Percentiles rank a stretch among this genome's conserved stretches.
These are phyloP conservation scores for Fusarium odoratissimum DNA, from an alignment of 2,329 filamentous ascomycete species.

Conservation along the genomic window DNA sequence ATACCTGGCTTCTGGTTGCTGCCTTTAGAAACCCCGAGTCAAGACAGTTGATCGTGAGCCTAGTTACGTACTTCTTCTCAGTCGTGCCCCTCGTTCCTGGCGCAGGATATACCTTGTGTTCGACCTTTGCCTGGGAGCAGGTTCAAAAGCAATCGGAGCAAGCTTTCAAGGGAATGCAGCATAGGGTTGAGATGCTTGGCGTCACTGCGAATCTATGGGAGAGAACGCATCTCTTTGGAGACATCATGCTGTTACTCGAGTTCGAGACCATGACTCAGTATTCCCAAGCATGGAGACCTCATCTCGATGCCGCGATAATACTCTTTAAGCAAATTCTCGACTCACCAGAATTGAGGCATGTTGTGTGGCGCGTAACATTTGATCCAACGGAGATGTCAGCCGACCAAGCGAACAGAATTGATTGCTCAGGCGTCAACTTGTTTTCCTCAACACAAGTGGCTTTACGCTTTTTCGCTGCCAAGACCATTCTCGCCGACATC, in stretches of 20 bases:
- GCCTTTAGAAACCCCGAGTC: slow-evolving; percentile 61
- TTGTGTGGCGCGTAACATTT: background rate
- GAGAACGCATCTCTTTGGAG: background rate
- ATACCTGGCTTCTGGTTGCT: slow-evolving; percentile 64
- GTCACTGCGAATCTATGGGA: background rate
- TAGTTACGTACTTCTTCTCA: slow-evolving; percentile 21
- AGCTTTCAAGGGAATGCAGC: slow-evolving; percentile 5
- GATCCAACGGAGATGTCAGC: background rate
- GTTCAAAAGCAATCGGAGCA: background rate
- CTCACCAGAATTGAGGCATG: background rate
- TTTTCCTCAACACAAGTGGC: slow-evolving; percentile 48
- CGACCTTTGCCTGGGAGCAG: slow-evolving; percentile 1
- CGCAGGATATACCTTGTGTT: background rate
- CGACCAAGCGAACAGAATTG: background rate
- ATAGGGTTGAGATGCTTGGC: background rate
- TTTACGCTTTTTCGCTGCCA: slow-evolving; percentile 51
- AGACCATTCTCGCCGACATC: slow-evolving; percentile 46
- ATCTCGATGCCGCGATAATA: background rate
- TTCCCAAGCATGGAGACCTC: background rate
- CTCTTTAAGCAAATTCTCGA: slow-evolving; percentile 1
- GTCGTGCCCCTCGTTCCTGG: slow-evolving; percentile 2
- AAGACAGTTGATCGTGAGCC: slow-evolving; percentile 60
- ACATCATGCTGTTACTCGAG: slow-evolving; percentile 6
- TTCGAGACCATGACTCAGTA: slow-evolving; percentile 10
- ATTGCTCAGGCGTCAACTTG: too few species aligned